phyloP scores from a whole-genome alignment of 1,284 basidiomycete species.

The Puccinia polysora region DNA sequence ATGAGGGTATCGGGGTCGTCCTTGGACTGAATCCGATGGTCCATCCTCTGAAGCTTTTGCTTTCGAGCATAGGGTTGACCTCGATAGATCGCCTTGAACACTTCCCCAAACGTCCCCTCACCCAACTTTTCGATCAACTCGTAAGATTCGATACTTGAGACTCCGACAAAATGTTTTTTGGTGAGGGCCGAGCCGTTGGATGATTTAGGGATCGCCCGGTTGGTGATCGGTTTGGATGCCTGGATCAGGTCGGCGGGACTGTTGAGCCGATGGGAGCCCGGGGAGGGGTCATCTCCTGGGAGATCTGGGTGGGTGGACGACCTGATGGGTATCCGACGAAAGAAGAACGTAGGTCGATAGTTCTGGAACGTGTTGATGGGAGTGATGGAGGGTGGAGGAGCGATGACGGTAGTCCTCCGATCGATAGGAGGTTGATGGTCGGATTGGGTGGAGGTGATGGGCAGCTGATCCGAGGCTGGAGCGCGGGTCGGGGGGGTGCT shows the following conservation, averaged over 20 bases:
- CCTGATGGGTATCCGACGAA: background rate
- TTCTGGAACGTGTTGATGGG: constrained; percentile 10
- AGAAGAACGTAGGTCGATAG: constrained; percentile 24
- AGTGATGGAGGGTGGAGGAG: background rate
- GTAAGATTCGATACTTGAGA: constrained; percentile 72
- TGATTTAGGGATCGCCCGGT: background rate
- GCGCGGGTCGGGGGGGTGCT: background rate
- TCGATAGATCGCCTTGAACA: constrained; percentile 51
- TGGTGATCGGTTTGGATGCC: background rate
- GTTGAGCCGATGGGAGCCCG: background rate
- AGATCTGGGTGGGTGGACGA: background rate
- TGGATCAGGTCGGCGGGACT: background rate
- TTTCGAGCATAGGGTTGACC: constrained; percentile 41
- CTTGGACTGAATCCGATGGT: too few species aligned
- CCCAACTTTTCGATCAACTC: constrained; percentile 77
- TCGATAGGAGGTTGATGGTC: too few species aligned
- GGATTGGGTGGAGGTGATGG: too few species aligned
- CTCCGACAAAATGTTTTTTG: constrained; percentile 65
- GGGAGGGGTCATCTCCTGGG: too few species aligned
- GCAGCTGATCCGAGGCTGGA: too few species aligned
- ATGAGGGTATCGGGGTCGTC: background rate
- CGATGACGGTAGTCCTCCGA: too few species aligned
- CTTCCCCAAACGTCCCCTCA: constrained; percentile 82
- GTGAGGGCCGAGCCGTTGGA: background rate
- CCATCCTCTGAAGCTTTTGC: constrained; percentile 44